phyloP scores from a whole-genome alignment of 129 eudicot genomes.

The Chrysanthemum lavandulifolium region DNA sequence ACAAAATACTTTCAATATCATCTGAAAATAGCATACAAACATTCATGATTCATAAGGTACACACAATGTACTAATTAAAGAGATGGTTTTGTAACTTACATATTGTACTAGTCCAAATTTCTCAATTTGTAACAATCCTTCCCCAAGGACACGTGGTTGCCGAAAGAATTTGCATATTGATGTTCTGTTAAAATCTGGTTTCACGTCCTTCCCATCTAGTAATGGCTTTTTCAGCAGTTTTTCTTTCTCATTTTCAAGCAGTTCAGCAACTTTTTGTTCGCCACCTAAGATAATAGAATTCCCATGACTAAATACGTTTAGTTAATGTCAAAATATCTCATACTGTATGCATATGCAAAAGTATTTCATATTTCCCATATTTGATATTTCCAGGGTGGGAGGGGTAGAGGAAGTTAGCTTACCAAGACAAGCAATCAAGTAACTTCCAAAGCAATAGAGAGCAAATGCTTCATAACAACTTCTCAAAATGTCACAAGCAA shows the following conservation, averaged over 20 bases:
- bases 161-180: conserved; percentile 54
- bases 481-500: conserved; percentile 83
- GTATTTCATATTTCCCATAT: neutral
- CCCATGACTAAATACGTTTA: conserved; percentile 5
- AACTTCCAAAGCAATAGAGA: conserved; percentile 89
- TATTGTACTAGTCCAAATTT: conserved; percentile 97
- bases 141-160: conserved; percentile 65
- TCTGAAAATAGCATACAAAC: conserved; percentile 39
- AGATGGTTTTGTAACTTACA: conserved; percentile 43
- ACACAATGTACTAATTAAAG: neutral
- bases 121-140: conserved; percentile 62
- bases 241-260: conserved; percentile 74
- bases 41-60: neutral
- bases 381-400: neutral
- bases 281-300: conserved; percentile 53
- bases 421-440: conserved; percentile 95
- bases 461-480: conserved; percentile 98
- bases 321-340: neutral
- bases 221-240: conserved; percentile 53
- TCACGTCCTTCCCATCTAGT: conserved; percentile 50
- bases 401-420: conserved; percentile 20
- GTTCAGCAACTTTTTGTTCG: conserved; percentile 57
- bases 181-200: conserved; percentile 31
- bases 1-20: conserved; percentile 88
- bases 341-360: neutral